A percentile compares a stretch with the other conserved stretches of the same genome.
phyloP scores from a whole-genome alignment of 768 basidiomycete genomes.

The Leccinum fibrillosum region DNA sequence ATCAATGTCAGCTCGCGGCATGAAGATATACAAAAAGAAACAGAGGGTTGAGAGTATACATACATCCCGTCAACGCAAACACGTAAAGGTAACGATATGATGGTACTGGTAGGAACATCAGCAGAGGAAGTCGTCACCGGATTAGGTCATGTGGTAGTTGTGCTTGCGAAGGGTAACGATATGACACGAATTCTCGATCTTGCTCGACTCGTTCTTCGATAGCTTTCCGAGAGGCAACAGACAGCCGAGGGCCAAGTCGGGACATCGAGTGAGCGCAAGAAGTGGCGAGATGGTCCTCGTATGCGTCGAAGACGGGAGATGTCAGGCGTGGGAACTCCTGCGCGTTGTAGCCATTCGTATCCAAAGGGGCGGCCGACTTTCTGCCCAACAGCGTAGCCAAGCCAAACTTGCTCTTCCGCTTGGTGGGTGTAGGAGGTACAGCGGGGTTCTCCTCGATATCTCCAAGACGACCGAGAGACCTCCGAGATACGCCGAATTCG shows the following conservation, averaged over 20 bases:
- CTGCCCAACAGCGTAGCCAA: slow-evolving; percentile 66
- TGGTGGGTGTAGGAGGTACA: slow-evolving; percentile 38
- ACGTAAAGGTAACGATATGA: slow-evolving; percentile 1
- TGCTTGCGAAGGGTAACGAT: slow-evolving; percentile 80
- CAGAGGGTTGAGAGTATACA: slow-evolving; percentile 3
- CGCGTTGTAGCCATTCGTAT: slow-evolving; percentile 33
- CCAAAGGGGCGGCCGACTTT: slow-evolving; percentile 31
- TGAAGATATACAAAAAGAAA: slow-evolving; percentile 20
- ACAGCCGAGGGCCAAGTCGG: slow-evolving; percentile 53
- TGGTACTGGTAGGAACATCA: slow-evolving; percentile 2
- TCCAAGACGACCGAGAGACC: slow-evolving; percentile 45
- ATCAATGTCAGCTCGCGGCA: slow-evolving; percentile 14
- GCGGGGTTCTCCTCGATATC: slow-evolving; percentile 29
- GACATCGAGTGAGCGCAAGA: slow-evolving; percentile 51
- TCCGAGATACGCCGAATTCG: slow-evolving; percentile 70
- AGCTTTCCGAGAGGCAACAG: slow-evolving; percentile 64
- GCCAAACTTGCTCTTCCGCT: slow-evolving; percentile 75
- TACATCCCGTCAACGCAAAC: slow-evolving; percentile 4
- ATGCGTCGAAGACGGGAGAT: slow-evolving; percentile 42
- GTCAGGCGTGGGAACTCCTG: slow-evolving; percentile 51
- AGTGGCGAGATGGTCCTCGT: slow-evolving; percentile 45
- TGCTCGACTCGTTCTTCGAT: slow-evolving; percentile 82
- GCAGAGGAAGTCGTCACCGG: slow-evolving; percentile 32
- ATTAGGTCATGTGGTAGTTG: slow-evolving; percentile 59
- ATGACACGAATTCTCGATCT: slow-evolving; percentile 80